These are phyloP conservation scores for Dothiorella sarmentorum DNA, from an alignment of 2,329 filamentous ascomycete genomes.

Conservation along the genomic window DNA sequence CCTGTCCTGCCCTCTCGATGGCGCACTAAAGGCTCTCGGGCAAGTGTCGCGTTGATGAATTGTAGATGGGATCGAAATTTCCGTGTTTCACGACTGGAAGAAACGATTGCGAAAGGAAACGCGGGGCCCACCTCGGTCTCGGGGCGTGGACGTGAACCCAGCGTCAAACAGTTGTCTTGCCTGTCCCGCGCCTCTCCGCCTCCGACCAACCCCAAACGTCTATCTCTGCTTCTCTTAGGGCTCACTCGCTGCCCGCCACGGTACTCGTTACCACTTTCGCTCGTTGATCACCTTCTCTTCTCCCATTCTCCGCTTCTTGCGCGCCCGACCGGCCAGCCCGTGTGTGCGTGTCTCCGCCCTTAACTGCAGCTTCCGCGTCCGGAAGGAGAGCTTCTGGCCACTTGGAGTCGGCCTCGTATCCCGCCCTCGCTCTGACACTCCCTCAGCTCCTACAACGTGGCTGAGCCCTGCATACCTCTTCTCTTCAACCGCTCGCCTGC, in stretches of 20 bases:
- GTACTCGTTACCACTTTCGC: constrained; percentile 20
- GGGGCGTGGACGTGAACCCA: constrained; percentile 1
- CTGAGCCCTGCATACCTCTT: neutral
- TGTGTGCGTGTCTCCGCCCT: no score
- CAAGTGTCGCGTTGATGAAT: constrained; percentile 6
- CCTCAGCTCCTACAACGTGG: neutral
- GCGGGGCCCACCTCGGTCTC: neutral
- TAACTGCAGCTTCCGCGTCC: neutral
- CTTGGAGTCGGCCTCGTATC: neutral
- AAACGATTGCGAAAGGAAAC: neutral
- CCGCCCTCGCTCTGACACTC: constrained; percentile 11
- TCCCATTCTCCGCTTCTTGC: neutral
- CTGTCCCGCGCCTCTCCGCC: constrained; percentile 3
- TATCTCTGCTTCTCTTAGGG: constrained; percentile 8
- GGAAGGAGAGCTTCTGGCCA: constrained; percentile 2
- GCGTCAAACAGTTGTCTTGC: no score
- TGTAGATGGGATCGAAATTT: neutral
- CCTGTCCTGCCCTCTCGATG: no score
- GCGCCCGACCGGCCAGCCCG: no score
- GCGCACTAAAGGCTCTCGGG: neutral
- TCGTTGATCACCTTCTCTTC: constrained; percentile 14
- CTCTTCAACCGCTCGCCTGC: constrained; percentile 6
- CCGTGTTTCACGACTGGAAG: neutral
- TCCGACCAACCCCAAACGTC: neutral
- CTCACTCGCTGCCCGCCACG: neutral